Percentiles rank a stretch among this genome's conserved stretches.
Conservation (phyloP, 1,139 yeast species). For the Magnusiomyces fungicola region DNA sequence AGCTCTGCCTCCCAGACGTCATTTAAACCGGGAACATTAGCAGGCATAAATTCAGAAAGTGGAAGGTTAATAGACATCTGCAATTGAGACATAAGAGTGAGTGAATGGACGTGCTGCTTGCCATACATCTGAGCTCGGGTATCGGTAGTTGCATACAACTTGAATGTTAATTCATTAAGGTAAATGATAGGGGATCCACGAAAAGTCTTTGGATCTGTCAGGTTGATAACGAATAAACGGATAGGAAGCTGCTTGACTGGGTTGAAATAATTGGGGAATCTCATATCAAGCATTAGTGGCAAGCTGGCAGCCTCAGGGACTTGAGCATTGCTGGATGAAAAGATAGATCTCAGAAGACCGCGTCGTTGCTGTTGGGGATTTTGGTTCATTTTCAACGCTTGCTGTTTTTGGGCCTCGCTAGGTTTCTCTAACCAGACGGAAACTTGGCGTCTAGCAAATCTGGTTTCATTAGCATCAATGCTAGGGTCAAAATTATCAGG, state of each 20-base stretch:
- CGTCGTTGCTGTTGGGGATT: not conserved
- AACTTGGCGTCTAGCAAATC: slow-evolving; percentile 26
- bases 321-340: not conserved
- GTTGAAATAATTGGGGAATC: slow-evolving; percentile 23
- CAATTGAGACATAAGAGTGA: slow-evolving; percentile 6
- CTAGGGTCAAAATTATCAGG: slow-evolving; percentile 28
- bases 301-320: not conserved
- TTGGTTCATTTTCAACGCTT: not conserved
- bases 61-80: slow-evolving; percentile 4
- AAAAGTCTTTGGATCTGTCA: slow-evolving; percentile 16
- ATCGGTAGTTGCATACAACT: slow-evolving; percentile 25
- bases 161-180: slow-evolving; percentile 21
- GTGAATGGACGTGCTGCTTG: slow-evolving; percentile 13
- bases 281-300: slow-evolving; percentile 22
- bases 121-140: slow-evolving; percentile 25
- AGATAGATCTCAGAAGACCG: not conserved
- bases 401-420: not conserved
- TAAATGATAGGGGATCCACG: slow-evolving; percentile 13
- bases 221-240: slow-evolving; percentile 21
- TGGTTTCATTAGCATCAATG: slow-evolving; percentile 24
- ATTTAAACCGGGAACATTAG: slow-evolving; percentile 11
- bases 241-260: slow-evolving; percentile 25
- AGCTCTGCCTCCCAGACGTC: slow-evolving; percentile 19
- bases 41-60: not conserved
- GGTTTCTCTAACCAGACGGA: not conserved